Evolutionary conservation across 1,284 basidiomycete genomes (phyloP).

Genomic region (Trametes pubescens): DNA sequence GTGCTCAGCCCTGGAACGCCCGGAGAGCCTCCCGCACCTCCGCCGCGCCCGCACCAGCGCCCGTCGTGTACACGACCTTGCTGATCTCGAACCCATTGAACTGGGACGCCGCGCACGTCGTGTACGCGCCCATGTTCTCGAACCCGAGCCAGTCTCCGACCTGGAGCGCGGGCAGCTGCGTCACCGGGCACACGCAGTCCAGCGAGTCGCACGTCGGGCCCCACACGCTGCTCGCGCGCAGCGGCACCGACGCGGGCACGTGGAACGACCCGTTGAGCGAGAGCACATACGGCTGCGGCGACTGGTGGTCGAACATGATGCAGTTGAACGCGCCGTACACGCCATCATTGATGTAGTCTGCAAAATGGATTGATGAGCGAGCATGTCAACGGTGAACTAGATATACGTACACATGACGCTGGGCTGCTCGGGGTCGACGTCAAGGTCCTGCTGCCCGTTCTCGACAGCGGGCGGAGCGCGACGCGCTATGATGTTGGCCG

Average conservation of each 20-base stretch:
- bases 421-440: conserved; percentile 58
- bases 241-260: conserved; percentile 56
- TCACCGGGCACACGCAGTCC: conserved; percentile 66
- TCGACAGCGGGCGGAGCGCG: conserved; percentile 62
- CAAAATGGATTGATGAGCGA: conserved; percentile 24
- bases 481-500: conserved; percentile 94
- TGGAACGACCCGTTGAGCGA: conserved; percentile 50
- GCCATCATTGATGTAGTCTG: conserved; percentile 98
- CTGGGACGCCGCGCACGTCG: conserved; percentile 76
- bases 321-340: conserved; percentile 99
- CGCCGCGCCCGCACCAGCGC: conserved; percentile 46
- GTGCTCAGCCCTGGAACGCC: conserved; percentile 40
- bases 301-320: conserved; percentile 83
- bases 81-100: conserved; percentile 71
- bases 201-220: conserved; percentile 81
- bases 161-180: conserved; percentile 60
- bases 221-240: conserved; percentile 68
- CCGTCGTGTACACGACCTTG: conserved; percentile 54
- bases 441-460: conserved; percentile 41
- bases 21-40: conserved; percentile 49
- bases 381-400: background rate
- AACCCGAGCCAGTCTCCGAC: conserved; percentile 86
- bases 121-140: conserved; percentile 85
- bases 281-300: conserved; percentile 76
- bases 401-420: conserved; percentile 81